Evolutionary conservation across 2,329 filamentous ascomycete species (phyloP), one percentile per base, ranked within the genome.

Genomic region (Trichoderma afroharzianum): DNA sequence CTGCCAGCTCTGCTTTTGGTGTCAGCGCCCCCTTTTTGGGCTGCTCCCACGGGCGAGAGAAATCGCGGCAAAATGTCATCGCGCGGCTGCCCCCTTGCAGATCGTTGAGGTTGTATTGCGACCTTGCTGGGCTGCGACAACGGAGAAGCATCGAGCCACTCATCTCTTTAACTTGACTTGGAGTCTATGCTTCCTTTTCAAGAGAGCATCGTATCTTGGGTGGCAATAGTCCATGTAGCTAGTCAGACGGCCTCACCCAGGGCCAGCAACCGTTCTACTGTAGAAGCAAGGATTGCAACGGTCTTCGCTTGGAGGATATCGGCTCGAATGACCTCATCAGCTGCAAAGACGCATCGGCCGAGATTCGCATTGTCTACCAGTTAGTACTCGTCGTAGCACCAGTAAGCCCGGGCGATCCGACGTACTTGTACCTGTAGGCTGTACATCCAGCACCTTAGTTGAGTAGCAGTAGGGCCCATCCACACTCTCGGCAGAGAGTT

Each of bases 11-110:
- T 57, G 33, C 9, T 32, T 33, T 33, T 59, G 57, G 47, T 21
- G 32, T 53, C 63, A 67, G 63, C 63, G 63, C 63, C 63, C 63
- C 63, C 53, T 57, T 67, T 58, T 67, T 63, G 61, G 39, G 32
- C 39, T 36, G 61, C 32, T 43, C 6, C 3, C 33, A 63, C 24
- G 63, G 26, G 11, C 63, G 63, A 67, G 53, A 39, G 63, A 67
- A 36, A 58, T 6, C 14, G 50, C 32, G 32, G 63, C 63, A 28
- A 58, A 67, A 43, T 67, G 63, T 67, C 63, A 67, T 67, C 63
- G 53, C 63, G 50, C 63, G 63, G 63, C 26, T 50, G 28, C 39
- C 63, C 63, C 63, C 63, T 67, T 67, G 63, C 63, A 67, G 63
- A 67, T 67, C 63, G 28, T 28, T 28, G 18, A 58, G 11, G 30